phyloP scores from a whole-genome alignment of 495 filamentous ascomycete genomes.

The Lasiosphaeria ovina region DNA sequence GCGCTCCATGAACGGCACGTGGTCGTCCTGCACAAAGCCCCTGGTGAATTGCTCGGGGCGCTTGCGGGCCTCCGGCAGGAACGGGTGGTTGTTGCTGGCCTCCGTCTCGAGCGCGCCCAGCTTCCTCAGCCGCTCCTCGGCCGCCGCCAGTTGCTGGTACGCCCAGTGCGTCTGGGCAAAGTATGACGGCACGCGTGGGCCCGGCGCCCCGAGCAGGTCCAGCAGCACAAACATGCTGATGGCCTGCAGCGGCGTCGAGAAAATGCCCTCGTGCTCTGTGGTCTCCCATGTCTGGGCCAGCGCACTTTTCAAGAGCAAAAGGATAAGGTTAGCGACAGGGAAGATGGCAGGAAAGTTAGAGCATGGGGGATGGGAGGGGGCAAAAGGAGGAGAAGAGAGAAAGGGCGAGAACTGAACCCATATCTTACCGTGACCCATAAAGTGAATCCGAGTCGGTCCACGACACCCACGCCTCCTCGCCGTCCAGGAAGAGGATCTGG shows the following conservation, averaged over 20 bases:
- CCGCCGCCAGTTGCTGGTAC: conserved; percentile 64
- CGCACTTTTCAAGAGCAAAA: conserved; percentile 14
- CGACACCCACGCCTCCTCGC: conserved; percentile 82
- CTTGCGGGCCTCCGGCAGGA: conserved; percentile 56
- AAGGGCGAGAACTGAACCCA: background rate
- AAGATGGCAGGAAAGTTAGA: background rate
- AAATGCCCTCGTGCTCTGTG: conserved; percentile 16
- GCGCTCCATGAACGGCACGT: conserved; percentile 79
- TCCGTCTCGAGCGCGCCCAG: conserved; percentile 39
- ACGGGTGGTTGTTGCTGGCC: conserved; percentile 21
- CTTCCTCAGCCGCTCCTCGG: conserved; percentile 69
- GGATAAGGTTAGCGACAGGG: conserved; percentile 14
- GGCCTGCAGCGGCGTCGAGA: conserved; percentile 64
- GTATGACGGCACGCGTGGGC: conserved; percentile 73
- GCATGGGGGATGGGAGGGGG: no score
- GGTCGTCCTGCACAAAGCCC: conserved; percentile 73
- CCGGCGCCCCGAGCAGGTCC: conserved; percentile 74
- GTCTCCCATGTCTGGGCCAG: conserved; percentile 29
- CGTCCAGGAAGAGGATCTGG: conserved; percentile 87
- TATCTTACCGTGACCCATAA: conserved; percentile 72
- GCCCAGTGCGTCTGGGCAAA: conserved; percentile 93
- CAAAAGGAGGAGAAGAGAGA: background rate
- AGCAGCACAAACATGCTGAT: conserved; percentile 92
- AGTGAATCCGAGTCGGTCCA: conserved; percentile 82
- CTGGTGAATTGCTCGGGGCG: conserved; percentile 42